A percentile compares a stretch with the other conserved stretches of the same genome.
Evolutionary conservation across 148 eudicot species (phyloP).

Genomic region (Polygonum maritimum): DNA sequence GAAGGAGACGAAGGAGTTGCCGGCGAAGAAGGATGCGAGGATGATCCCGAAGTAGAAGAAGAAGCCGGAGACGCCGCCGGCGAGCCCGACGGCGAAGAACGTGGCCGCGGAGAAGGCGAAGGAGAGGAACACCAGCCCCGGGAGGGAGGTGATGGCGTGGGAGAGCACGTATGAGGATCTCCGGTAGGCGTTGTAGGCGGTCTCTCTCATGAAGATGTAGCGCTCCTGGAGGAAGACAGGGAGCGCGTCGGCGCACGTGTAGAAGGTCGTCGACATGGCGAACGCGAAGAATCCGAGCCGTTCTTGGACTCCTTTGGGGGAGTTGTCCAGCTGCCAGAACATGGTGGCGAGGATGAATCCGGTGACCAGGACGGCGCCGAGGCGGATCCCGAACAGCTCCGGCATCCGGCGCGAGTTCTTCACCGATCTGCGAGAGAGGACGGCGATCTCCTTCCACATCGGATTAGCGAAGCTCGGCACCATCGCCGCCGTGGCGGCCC

Average conservation of each 20-base stretch:
- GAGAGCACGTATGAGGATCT: conserved; percentile 19
- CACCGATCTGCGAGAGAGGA: conserved; percentile 39
- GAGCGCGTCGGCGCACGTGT: conserved; percentile 22
- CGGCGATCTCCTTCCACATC: conserved; percentile 42
- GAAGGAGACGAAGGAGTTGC: conserved; percentile 22
- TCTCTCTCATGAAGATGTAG: conserved; percentile 22
- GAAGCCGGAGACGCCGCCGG: conserved; percentile 17
- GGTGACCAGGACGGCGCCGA: conserved; percentile 58
- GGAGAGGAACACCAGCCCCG: conserved; percentile 18
- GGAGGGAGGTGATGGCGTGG: conserved; percentile 16
- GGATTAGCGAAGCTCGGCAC: conserved; percentile 82
- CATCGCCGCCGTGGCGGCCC: conserved; percentile 27
- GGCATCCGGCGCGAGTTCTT: conserved; percentile 72
- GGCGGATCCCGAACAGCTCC: conserved; percentile 60
- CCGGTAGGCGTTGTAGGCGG: conserved; percentile 19
- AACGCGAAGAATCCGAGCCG: conserved; percentile 29
- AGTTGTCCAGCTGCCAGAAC: conserved; percentile 75
- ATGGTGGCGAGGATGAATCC: conserved; percentile 83
- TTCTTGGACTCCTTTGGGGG: conserved; percentile 82
- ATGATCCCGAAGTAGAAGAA: conserved; percentile 21
- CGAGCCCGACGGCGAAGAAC: conserved; percentile 20
- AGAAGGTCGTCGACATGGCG: conserved; percentile 21
- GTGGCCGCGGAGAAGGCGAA: conserved; percentile 16
- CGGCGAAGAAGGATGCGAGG: conserved; percentile 23
- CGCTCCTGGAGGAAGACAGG: conserved; percentile 24